A percentile compares a stretch with the other conserved stretches of the same genome.
phyloP scores from a whole-genome alignment of 202 grass and related monocot species.

The Eragrostis tef region DNA sequence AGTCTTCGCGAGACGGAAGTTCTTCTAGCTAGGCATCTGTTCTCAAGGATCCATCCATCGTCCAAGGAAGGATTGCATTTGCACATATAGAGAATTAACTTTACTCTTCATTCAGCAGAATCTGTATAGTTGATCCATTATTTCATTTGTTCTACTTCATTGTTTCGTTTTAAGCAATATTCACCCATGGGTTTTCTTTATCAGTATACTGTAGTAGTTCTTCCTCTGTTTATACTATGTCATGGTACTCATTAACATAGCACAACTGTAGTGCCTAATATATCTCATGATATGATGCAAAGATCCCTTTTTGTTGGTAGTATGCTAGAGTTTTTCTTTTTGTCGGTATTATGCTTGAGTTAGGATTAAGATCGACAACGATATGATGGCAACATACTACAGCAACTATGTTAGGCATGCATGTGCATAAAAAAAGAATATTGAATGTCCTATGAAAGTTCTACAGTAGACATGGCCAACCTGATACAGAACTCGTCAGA shows the following conservation, averaged over 20 bases:
- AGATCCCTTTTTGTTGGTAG: not conserved
- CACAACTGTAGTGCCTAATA: too few species aligned
- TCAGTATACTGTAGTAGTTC: not conserved
- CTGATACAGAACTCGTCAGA: not conserved
- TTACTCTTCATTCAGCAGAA: not conserved
- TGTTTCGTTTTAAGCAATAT: not conserved
- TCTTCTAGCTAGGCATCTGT: not conserved
- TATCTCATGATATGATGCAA: not conserved
- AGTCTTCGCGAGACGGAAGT: conserved; percentile 26
- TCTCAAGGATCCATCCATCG: not conserved
- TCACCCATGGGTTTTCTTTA: not conserved
- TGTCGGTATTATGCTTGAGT: not conserved
- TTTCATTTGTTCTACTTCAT: not conserved
- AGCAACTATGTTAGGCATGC: too few species aligned
- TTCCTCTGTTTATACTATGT: not conserved
- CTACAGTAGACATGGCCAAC: not conserved
- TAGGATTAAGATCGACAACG: not conserved
- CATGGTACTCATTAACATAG: not conserved
- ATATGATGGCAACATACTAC: not conserved
- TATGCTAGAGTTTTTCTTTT: not conserved
- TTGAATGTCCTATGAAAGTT: not conserved
- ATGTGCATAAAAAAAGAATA: too few species aligned
- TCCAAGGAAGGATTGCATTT: not conserved
- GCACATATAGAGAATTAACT: not conserved
- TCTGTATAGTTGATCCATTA: not conserved